These are phyloP conservation scores for Exophiala viscosa DNA, from an alignment of 2,329 filamentous ascomycete species.

Conservation along the genomic window DNA sequence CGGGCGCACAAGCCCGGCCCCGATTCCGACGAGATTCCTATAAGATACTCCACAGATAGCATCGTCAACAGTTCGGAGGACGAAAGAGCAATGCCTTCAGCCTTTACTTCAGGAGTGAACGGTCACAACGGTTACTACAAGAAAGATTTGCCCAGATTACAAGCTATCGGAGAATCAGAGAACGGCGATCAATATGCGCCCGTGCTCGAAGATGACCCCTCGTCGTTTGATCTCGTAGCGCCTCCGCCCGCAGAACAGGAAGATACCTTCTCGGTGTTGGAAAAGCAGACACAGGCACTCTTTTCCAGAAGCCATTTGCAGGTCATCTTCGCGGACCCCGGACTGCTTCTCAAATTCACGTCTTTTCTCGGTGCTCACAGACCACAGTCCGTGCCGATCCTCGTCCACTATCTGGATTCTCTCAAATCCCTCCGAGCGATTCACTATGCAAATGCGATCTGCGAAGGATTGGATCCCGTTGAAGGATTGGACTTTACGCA, in stretches of 20 bases:
- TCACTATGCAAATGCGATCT: slow-evolving; percentile 66
- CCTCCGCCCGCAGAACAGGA: slow-evolving; percentile 30
- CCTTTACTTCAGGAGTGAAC: slow-evolving; percentile 3
- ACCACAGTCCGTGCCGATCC: slow-evolving; percentile 60
- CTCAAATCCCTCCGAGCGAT: slow-evolving; percentile 69
- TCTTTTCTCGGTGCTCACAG: slow-evolving; percentile 60
- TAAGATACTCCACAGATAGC: slow-evolving; percentile 15
- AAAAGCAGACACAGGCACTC: slow-evolving; percentile 61
- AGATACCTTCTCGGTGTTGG: slow-evolving; percentile 49
- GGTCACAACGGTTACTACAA: slow-evolving; percentile 1
- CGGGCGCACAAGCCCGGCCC: slow-evolving; percentile 1
- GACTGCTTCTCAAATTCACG: slow-evolving; percentile 62
- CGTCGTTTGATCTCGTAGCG: slow-evolving; percentile 36
- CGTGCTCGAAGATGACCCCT: slow-evolving; percentile 32
- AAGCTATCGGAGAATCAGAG: slow-evolving; percentile 15
- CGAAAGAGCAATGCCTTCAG: slow-evolving; percentile 3
- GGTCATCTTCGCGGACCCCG: slow-evolving; percentile 62
- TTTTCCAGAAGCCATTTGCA: slow-evolving; percentile 64
- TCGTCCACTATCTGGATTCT: slow-evolving; percentile 69
- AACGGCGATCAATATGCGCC: slow-evolving; percentile 19
- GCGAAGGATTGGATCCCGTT: slow-evolving; percentile 57
- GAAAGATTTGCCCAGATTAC: slow-evolving; percentile 21
- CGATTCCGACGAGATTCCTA: slow-evolving; percentile 7
- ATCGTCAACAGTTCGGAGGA: slow-evolving; percentile 6
- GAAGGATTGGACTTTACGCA: slow-evolving; percentile 55